phyloP scores from a whole-genome alignment of 345 rosid genomes.

The Draba incana region DNA sequence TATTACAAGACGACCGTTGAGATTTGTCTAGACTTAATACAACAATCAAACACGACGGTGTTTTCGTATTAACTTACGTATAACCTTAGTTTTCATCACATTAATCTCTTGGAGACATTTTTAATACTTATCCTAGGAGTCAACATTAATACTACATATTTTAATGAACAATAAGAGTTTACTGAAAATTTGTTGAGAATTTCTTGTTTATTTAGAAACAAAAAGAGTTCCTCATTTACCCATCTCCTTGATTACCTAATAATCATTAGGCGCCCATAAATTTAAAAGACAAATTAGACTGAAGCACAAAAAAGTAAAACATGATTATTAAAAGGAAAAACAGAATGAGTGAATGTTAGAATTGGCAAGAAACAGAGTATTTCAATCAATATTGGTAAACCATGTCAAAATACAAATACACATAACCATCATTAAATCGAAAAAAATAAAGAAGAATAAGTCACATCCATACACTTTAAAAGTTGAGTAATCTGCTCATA shows the following conservation, averaged over 20 bases:
- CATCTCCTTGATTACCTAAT: background rate
- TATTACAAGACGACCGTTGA: conserved; percentile 45
- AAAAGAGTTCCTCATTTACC: background rate
- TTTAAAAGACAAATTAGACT: background rate
- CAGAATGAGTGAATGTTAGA: background rate
- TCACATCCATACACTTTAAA: background rate
- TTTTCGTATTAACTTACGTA: background rate
- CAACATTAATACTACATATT: background rate
- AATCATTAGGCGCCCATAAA: background rate
- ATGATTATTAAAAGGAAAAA: background rate
- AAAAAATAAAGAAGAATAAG: no score
- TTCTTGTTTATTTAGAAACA: background rate
- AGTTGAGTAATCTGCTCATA: conserved; percentile 5
- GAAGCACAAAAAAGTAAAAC: background rate
- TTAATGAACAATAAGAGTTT: background rate
- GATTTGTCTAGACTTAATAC: conserved; percentile 36
- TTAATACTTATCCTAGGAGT: background rate
- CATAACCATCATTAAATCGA: no score
- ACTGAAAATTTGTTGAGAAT: background rate
- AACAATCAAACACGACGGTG: conserved; percentile 9
- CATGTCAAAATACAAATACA: no score
- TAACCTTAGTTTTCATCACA: conserved; percentile 8
- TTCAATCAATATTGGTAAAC: no score
- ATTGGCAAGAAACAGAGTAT: conserved; percentile 5
- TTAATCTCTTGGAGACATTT: background rate